Evolutionary conservation across 2,329 filamentous ascomycete genomes (phyloP), one percentile per base, ranked within the genome.

Genomic region (Aspergillus eucalypticola): DNA sequence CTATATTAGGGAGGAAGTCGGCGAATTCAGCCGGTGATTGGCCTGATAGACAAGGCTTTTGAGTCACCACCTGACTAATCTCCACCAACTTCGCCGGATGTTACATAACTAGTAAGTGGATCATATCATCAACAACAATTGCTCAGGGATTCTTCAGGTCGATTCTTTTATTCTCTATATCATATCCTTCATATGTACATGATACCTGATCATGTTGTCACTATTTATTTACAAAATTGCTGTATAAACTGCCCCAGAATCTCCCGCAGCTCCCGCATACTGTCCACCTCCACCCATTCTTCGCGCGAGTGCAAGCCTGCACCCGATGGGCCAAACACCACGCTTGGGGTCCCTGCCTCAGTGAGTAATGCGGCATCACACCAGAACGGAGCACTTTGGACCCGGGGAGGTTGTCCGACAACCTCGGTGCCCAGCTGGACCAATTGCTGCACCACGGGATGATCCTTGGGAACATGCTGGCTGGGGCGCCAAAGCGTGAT

Each of bases 301-400:
- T 81, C 77, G 53, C 80, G 81, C 1, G 72, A 75, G 64, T 85
- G 82, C 3, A 84, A 62, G 0, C 83, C 83, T n/a, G 78, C 75
- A 0, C 81, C 82, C 8, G 66, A 69, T 0, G 81, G 81, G 0
- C 82, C 81, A 67, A 77, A 83, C 1, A 84, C 71, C 15, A 85
- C 69, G 0, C 76, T 69, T 0, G 81, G 76, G 27, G 84, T 81
- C 0, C 81, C 82, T 13, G 69, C 71, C 17, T 78, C 73, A 0
- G 75, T 71, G 0, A 85, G 62, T 11, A 84, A 66, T 1, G 82
- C 82, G n/a, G 77, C 80, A 65, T 85, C 82, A 0, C 80, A 82
- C 83, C 82, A 85, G 61, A 76, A 83, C 0, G 75, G 66, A 0
- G 67, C 75, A 6, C 73, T 74, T 2, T 56, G 27, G 0, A 80